Base-by-base conservation (phyloP, 176 grass and related monocot species). In the Paspalum notatum region DNA sequence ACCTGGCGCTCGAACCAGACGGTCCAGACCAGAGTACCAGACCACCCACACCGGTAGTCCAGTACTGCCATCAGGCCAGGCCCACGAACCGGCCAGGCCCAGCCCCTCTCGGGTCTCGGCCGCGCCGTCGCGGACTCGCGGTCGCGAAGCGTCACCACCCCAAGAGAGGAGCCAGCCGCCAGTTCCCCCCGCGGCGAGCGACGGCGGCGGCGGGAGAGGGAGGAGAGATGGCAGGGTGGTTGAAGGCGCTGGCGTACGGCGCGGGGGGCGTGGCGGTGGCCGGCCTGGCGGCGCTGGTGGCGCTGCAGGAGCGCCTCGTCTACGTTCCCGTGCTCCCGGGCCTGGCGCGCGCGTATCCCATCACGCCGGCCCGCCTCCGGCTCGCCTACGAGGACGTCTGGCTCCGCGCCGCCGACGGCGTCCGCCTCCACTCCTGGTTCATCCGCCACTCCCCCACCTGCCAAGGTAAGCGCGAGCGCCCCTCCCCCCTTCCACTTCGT, bases 341-440 rank as follows among this genome's bases (percentile, higher is more conserved):
- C 4, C 74, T 99, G 68, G 55, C 93, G 72, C 97, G 97, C 60
- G 70, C 93, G 67, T 99, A 99, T 76, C 6, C 87, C 79, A 63
- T 99, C 41, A 99, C 80, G 11, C 97, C 97, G 43, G 59, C 79
- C 39, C 88, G 89, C 40, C 87, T 91, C 75, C 73, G 79, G 15
- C 92, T 99, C 75, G 15, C 83, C 75, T 95, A 91, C 82, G 90
- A 93, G 86, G 90, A 99, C 68, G 93, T 99, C 44, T 95, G 87
- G 88, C 89, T 99, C 64, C 90, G 82, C 45, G 70, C 96, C 62
- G 51, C 78, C 20, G 96, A 99, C 48, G 96, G 96, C 65, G 96
- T 99, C 57, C 91, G 82, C 57, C 92, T 99, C 71, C 96, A 99
- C 90, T 87, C 96, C 57, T 99, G 96, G 96, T 99, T 99, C 84